Base-by-base conservation (phyloP, 1,139 yeast genomes). In the Meyerozyma athensensis region DNA sequence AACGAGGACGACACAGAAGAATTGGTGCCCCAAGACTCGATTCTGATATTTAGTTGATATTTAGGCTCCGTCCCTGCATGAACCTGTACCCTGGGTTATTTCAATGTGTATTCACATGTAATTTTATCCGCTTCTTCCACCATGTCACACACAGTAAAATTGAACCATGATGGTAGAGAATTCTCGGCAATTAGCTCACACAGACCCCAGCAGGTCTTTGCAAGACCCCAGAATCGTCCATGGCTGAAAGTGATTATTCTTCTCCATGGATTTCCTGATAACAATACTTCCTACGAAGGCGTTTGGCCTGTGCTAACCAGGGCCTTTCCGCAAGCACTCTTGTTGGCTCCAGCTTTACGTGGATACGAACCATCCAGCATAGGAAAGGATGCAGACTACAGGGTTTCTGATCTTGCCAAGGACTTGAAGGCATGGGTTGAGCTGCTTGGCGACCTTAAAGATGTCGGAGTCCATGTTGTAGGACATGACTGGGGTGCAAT, bases 31-130 rank as follows among this genome's bases (percentile, higher is more conserved):
- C 82, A 75, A 37, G 80, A 73, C 41, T 54, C 63, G 13, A 70
- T 80, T 40, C 72, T 69, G 53, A 69, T 80, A 45, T 79, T 79
- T 54, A 80, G 81, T 32, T 36, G 30, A 28, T n/a, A n/a, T n/a
- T n/a, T n/a, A n/a, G n/a, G n/a, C n/a, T n/a, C n/a, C n/a, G n/a
- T n/a, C n/a, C n/a, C n/a, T n/a, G n/a, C n/a, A n/a, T n/a, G n/a
- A n/a, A n/a, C n/a, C n/a, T n/a, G n/a, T n/a, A n/a, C n/a, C n/a
- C n/a, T n/a, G n/a, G n/a, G n/a, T n/a, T n/a, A n/a, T n/a, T n/a
- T n/a, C n/a, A n/a, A n/a, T n/a, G n/a, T n/a, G n/a, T n/a, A n/a
- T 28, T 28, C 32, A 28, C 32, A 28, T 28, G 32, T n/a, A 16
- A 3, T 6, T 28, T 28, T 5, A 26, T 12, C n/a, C 8, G 9